Evolutionary conservation across 2,329 filamentous ascomycete genomes (phyloP).

Genomic region (Trichoderma asperellum): DNA sequence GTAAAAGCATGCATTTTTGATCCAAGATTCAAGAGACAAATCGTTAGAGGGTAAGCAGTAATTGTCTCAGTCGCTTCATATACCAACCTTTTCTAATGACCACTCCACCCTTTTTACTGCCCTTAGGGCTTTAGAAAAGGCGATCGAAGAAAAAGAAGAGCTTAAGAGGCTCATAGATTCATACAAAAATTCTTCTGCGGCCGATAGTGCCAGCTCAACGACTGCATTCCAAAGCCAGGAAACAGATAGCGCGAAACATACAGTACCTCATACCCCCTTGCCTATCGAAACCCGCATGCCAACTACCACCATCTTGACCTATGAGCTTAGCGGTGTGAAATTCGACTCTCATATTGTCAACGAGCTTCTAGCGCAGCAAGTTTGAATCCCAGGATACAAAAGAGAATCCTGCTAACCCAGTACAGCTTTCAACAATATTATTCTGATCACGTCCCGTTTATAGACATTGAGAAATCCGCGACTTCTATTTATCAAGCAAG

Average conservation of each 20-base stretch:
- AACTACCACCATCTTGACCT: background rate
- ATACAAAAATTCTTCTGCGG: background rate
- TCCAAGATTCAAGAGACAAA: background rate
- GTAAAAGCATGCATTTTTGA: background rate
- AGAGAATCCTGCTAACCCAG: background rate
- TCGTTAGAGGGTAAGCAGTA: background rate
- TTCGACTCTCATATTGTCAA: background rate
- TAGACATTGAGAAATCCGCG: background rate
- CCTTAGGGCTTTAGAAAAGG: background rate
- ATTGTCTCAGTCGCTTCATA: background rate
- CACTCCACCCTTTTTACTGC: background rate
- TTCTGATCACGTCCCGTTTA: background rate
- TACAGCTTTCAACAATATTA: background rate
- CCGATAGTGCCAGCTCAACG: background rate
- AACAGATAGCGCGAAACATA: background rate
- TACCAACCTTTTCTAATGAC: background rate
- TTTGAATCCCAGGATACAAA: background rate
- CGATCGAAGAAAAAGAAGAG: background rate
- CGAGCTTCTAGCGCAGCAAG: background rate
- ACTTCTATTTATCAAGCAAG: background rate
- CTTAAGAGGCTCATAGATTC: background rate
- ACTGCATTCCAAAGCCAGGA: background rate
- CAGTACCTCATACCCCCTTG: background rate
- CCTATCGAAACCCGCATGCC: background rate
- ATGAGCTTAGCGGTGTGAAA: background rate